A percentile compares a stretch with the other conserved stretches of the same genome.
Conservation (phyloP, 2,329 filamentous ascomycete species). For the Colletotrichum sp. region DNA sequence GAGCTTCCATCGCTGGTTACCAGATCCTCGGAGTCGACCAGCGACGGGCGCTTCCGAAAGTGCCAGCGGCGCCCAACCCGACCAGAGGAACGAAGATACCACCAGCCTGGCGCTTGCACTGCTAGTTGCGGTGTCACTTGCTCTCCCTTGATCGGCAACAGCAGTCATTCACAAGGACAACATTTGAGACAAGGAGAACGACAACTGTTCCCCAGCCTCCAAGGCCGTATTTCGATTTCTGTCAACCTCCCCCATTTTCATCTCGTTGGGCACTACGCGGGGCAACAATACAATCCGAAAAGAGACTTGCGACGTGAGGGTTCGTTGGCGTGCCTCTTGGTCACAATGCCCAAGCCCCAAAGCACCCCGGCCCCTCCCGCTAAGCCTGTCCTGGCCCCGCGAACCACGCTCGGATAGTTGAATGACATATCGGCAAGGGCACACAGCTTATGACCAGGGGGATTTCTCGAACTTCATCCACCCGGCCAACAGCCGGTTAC, state of each 20-base stretch:
- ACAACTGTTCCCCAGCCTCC: not conserved
- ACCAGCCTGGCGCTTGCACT: not conserved
- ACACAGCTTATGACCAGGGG: not conserved
- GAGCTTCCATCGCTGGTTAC: not conserved
- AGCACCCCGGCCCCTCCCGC: not conserved
- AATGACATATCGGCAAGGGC: not conserved
- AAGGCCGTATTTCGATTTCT: not conserved
- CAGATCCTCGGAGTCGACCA: not conserved
- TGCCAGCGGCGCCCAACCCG: not conserved
- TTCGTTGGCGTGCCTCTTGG: not conserved
- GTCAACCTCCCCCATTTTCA: not conserved
- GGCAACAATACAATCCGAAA: not conserved
- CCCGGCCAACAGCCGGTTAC: not conserved
- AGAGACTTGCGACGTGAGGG: not conserved
- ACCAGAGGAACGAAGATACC: not conserved
- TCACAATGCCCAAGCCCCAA: not conserved
- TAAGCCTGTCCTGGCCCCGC: not conserved
- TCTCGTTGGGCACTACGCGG: not conserved
- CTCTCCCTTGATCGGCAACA: not conserved
- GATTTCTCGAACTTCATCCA: not conserved
- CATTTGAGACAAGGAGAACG: not conserved
- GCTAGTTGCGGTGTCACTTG: not conserved
- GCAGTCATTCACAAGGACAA: not conserved
- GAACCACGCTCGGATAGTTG: slow-evolving; percentile 1
- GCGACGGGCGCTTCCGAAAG: not conserved